Conservation (phyloP, 1,139 yeast species). For the Hansenula sp. region DNA sequence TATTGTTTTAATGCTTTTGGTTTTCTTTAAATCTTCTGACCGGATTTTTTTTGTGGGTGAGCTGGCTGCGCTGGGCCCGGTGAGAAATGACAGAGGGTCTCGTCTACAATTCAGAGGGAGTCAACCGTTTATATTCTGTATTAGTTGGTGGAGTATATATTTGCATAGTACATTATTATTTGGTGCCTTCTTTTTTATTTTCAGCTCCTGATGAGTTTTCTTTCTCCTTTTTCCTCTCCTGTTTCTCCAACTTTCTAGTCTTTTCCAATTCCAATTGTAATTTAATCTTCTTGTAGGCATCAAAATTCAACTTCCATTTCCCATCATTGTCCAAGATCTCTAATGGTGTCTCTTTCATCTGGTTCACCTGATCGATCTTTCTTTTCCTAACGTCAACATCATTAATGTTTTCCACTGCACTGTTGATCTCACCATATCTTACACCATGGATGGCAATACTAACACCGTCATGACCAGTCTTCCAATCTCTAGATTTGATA, state of each 20-base stretch:
- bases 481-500: conserved; percentile 74
- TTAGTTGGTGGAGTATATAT: background rate
- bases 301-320: conserved; percentile 16
- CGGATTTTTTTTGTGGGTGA: no score
- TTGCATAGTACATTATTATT: background rate
- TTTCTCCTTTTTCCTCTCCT: background rate
- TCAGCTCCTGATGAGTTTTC: background rate
- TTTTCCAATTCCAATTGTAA: conserved; percentile 7
- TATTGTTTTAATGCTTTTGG: no score
- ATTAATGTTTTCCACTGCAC: conserved; percentile 20
- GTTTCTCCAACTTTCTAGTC: conserved; percentile 1
- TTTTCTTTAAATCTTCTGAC: no score
- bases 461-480: conserved; percentile 61
- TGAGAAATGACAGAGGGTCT: no score
- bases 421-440: conserved; percentile 27
- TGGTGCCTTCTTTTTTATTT: background rate
- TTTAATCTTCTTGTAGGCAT: conserved; percentile 18
- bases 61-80: no score
- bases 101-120: no score
- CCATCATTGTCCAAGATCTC: conserved; percentile 5
- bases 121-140: no score
- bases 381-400: conserved; percentile 12
- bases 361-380: conserved; percentile 12
- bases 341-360: background rate
- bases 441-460: conserved; percentile 58